Evolutionary conservation across 768 basidiomycete genomes (phyloP).

Genomic region (Tephrocybe sp.): DNA sequence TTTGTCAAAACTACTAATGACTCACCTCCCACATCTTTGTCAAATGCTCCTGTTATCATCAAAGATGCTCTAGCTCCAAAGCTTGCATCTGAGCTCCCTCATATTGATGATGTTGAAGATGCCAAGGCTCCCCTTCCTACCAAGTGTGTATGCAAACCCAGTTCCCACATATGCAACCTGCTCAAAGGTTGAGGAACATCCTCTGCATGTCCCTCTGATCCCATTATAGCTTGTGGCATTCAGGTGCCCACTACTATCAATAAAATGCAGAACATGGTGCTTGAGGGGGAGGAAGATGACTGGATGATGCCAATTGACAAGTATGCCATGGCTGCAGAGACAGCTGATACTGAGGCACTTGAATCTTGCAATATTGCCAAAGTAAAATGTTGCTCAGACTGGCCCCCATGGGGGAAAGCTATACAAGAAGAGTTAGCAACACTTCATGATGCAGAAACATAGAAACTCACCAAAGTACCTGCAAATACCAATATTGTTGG

Average conservation of each 20-base stretch:
- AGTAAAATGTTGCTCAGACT: slow-evolving; percentile 15
- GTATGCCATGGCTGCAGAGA: slow-evolving; percentile 12
- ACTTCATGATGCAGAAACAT: slow-evolving; percentile 23
- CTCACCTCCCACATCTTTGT: too few relatives aligned
- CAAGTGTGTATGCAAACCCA: too few relatives aligned
- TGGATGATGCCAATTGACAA: slow-evolving; percentile 10
- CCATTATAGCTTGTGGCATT: neutral
- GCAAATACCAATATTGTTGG: slow-evolving; percentile 21
- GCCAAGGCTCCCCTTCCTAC: too few relatives aligned
- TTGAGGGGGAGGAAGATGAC: slow-evolving; percentile 9
- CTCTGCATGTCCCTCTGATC: slow-evolving; percentile 1
- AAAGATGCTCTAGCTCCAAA: too few relatives aligned
- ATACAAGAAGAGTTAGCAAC: slow-evolving; percentile 29
- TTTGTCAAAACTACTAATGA: too few relatives aligned
- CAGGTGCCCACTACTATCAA: neutral
- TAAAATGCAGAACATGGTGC: slow-evolving; percentile 4
- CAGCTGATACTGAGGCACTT: slow-evolving; percentile 13
- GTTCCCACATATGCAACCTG: neutral
- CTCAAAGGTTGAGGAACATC: neutral
- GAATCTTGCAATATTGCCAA: slow-evolving; percentile 18
- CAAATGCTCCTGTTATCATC: too few relatives aligned
- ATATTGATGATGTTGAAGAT: too few relatives aligned
- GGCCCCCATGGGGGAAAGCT: slow-evolving; percentile 24
- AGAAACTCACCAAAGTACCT: slow-evolving; percentile 26
- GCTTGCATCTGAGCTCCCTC: too few relatives aligned